Base-by-base conservation (phyloP, 257 asterid genomes). In the Ajuga chamaepitys region DNA sequence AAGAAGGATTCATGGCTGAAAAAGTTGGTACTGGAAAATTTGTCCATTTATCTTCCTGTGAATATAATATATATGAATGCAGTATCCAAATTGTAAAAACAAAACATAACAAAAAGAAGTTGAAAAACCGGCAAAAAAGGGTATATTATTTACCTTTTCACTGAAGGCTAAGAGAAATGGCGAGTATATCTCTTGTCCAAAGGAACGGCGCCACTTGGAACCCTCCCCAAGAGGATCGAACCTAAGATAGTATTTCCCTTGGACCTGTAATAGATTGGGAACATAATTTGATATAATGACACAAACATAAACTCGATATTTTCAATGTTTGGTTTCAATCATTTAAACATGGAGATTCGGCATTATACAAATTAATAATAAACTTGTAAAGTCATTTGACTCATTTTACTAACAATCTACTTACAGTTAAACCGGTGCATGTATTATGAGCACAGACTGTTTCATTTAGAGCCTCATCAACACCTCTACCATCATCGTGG, bases 111-210 rank as follows among this genome's bases (percentile, higher is more conserved):
- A 4, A 2, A 8, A 53, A 30, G 25, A 58, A 53, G 35, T 32
- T 1, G 26, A 25, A 18, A 5, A 52, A 11, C 11, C 25, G 50
- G 64, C 41, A 4, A 56, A 30, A 21, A 4, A 0, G 53, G 57
- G 60, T 47, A 14, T 62, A 59, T 62, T 61, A 18, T 20, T 72
- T 67, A 88, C 99, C 91, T 86, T 89, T 79, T 88, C 95, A 4
- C 86, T 47, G 76, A 94, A 94, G 66, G 99, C 95, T 68, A 90
- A 75, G 61, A 94, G 93, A 56, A 94, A 81, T 0, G 99, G 99
- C 4, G 99, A 94, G 80, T 94, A 90, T 65, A 90, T 88, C 81
- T 90, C 95, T 71, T 94, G 99, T 30, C 96, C 99, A 62, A 77
- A 85, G 35, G 95, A 78, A 10, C 99, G 82, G 35, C 99, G 98